Evolutionary conservation across 2,329 filamentous ascomycete genomes (phyloP).

Genomic region (Aspergillus piperis): DNA sequence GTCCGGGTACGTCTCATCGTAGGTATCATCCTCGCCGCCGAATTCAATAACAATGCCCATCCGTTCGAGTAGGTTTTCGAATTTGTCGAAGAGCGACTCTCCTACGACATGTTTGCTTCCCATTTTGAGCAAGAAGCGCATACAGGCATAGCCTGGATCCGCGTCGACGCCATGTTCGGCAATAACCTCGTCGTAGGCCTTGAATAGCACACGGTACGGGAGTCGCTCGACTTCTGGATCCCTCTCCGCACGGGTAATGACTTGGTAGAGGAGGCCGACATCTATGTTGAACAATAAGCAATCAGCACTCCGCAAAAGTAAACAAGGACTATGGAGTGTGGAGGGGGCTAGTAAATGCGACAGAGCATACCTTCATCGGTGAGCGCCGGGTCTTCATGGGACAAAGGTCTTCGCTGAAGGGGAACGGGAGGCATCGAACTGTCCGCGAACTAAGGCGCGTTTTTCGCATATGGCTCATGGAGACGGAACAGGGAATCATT

Average conservation of each 20-base stretch:
- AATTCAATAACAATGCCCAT: constrained; percentile 74
- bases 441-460: constrained; percentile 49
- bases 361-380: constrained; percentile 59
- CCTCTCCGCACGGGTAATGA: constrained; percentile 71
- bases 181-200: constrained; percentile 77
- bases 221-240: constrained; percentile 65
- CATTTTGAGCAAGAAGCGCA: constrained; percentile 77
- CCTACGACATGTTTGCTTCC: constrained; percentile 61
- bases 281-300: constrained; percentile 54
- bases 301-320: not conserved
- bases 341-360: not conserved
- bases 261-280: constrained; percentile 74
- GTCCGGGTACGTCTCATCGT: constrained; percentile 34
- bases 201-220: constrained; percentile 76
- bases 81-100: constrained; percentile 66
- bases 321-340: not conserved
- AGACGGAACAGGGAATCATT: constrained; percentile 37
- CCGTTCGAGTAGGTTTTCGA: constrained; percentile 65
- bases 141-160: constrained; percentile 73
- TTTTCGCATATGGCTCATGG: constrained; percentile 46
- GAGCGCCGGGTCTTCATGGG: constrained; percentile 51
- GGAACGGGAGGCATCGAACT: constrained; percentile 54
- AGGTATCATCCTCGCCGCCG: constrained; percentile 47
- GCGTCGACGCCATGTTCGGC: constrained; percentile 67
- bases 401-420: constrained; percentile 42